Percentiles rank a stretch among this genome's conserved stretches.
phyloP scores from a whole-genome alignment of 2,329 filamentous ascomycete species.

The Chrysosporium queenslandicum region DNA sequence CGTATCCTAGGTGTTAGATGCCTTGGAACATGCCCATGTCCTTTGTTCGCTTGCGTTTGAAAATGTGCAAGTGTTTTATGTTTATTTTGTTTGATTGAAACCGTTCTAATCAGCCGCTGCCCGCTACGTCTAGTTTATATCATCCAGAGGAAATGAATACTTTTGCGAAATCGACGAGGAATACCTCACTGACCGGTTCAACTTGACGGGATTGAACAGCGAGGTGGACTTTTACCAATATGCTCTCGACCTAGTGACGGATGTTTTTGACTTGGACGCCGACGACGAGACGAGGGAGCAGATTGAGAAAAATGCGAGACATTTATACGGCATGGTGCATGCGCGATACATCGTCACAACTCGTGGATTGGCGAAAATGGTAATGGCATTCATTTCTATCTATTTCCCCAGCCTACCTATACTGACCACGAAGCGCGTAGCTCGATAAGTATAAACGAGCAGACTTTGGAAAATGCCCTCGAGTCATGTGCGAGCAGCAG shows the following conservation, averaged over 20 bases:
- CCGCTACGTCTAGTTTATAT: conserved; percentile 65
- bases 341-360: conserved; percentile 96
- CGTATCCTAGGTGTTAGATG: neutral
- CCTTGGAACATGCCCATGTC: conserved; percentile 1
- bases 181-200: conserved; percentile 96
- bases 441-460: conserved; percentile 98
- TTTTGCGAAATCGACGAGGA: conserved; percentile 99
- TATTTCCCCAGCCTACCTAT: neutral
- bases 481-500: conserved; percentile 88
- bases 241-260: conserved; percentile 91
- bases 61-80: no score
- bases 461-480: conserved; percentile 95
- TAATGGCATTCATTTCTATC: conserved; percentile 34
- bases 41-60: no score
- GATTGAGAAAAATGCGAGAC: conserved; percentile 92
- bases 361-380: conserved; percentile 89
- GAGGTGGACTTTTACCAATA: conserved; percentile 99
- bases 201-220: conserved; percentile 89
- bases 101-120: neutral
- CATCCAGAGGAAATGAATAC: conserved; percentile 94
- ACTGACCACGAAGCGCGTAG: conserved; percentile 41
- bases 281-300: conserved; percentile 97
- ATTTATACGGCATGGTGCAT: conserved; percentile 92
- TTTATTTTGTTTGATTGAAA: neutral
- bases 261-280: conserved; percentile 97